Evolutionary conservation across 2,329 filamentous ascomycete genomes (phyloP).

Genomic region (Xylaria sp.): DNA sequence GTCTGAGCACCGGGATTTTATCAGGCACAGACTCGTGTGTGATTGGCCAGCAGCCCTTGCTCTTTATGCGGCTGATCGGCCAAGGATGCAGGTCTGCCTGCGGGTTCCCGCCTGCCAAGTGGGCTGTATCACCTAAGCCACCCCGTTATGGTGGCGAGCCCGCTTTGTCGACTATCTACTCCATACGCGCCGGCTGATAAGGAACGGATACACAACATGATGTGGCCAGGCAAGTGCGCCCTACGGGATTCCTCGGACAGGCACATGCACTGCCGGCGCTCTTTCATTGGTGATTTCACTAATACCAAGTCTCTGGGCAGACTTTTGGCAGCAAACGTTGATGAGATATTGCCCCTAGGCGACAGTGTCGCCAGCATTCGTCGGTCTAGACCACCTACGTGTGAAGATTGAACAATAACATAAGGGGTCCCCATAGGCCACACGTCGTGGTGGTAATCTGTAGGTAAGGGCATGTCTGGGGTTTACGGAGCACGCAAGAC

Average conservation of each 20-base stretch:
- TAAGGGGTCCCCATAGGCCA: not conserved
- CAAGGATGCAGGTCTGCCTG: constrained; percentile 11
- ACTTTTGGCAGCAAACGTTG: not conserved
- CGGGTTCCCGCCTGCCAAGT: constrained; percentile 6
- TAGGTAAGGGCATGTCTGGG: too few species aligned
- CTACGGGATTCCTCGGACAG: not conserved
- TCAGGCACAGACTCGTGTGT: not conserved
- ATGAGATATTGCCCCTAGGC: constrained; percentile 3
- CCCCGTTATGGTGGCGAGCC: not conserved
- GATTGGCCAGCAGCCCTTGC: constrained; percentile 5
- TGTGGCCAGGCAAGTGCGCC: not conserved
- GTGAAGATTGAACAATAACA: not conserved
- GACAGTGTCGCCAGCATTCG: not conserved
- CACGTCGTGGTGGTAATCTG: not conserved
- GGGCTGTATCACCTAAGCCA: not conserved
- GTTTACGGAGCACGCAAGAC: too few species aligned
- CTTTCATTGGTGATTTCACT: constrained; percentile 9
- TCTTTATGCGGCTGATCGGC: not conserved
- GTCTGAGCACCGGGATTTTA: not conserved
- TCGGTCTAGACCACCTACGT: constrained; percentile 3
- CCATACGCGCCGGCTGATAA: not conserved
- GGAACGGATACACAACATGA: not conserved
- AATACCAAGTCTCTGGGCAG: constrained; percentile 10
- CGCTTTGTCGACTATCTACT: not conserved
- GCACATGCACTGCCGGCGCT: not conserved